Conservation (phyloP, 2,329 filamentous ascomycete genomes). For the Botryotinia calthae region DNA sequence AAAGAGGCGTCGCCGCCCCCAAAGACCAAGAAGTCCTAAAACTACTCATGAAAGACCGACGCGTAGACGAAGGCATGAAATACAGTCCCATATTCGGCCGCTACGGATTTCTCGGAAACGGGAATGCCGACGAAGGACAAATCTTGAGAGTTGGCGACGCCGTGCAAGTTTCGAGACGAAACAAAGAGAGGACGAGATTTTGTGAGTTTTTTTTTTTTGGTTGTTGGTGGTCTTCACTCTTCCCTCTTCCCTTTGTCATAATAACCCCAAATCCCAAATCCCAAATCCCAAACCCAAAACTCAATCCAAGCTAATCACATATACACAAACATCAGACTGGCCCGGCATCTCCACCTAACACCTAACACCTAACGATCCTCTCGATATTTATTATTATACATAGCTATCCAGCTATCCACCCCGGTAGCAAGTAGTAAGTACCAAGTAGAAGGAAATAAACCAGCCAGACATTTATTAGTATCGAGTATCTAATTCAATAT, state of each 20-base stretch:
- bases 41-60: constrained; percentile 65
- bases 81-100: constrained; percentile 71
- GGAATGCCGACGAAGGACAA: constrained; percentile 30
- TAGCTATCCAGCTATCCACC: no score
- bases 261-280: neutral
- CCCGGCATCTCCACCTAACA: constrained; percentile 34
- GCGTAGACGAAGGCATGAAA: constrained; percentile 66
- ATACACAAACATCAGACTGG: constrained; percentile 31
- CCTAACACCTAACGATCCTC: neutral
- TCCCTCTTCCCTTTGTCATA: neutral
- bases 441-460: no score
- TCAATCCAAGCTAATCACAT: neutral
- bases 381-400: no score
- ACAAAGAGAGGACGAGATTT: constrained; percentile 46
- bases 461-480: no score
- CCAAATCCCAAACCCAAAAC: no score
- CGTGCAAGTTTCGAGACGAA: constrained; percentile 45
- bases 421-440: no score
- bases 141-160: constrained; percentile 48
- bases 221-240: no score
- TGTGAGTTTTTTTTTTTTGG: constrained; percentile 42
- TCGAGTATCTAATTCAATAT: no score
- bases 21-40: constrained; percentile 63
- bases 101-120: constrained; percentile 59
- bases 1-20: constrained; percentile 58